Conservation (phyloP, 1,139 yeast species). For the Arxiozyma slooffiae region DNA sequence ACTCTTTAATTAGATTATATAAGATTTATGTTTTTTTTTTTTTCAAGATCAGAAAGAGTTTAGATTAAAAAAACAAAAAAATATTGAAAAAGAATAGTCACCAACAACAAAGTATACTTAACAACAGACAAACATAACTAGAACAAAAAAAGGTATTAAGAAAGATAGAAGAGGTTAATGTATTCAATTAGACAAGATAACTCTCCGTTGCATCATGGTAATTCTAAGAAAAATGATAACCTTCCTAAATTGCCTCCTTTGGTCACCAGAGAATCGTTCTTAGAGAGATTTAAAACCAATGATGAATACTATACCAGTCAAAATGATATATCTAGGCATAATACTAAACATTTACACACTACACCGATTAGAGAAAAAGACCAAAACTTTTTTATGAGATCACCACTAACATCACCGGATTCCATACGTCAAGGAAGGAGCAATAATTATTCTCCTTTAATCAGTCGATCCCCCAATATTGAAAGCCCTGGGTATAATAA, state of each 20-base stretch:
- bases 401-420: neutral
- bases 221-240: neutral
- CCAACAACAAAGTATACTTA: neutral
- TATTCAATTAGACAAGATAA: neutral
- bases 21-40: no score
- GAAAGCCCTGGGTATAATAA: neutral
- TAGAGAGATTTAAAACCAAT: constrained; percentile 5
- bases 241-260: constrained; percentile 28
- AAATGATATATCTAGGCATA: neutral
- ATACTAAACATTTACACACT: neutral
- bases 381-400: neutral
- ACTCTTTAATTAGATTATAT: no score
- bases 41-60: neutral
- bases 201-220: neutral
- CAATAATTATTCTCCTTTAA: neutral
- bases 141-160: no score
- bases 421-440: neutral
- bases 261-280: constrained; percentile 17
- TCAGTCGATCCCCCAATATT: neutral
- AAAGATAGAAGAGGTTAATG: neutral
- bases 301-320: constrained; percentile 3
- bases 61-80: no score
- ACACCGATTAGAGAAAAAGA: neutral
- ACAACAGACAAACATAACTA: neutral
- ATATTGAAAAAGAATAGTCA: neutral